Base-by-base conservation (phyloP, 2,329 filamentous ascomycete species). In the Sporothrix euskadiensis region DNA sequence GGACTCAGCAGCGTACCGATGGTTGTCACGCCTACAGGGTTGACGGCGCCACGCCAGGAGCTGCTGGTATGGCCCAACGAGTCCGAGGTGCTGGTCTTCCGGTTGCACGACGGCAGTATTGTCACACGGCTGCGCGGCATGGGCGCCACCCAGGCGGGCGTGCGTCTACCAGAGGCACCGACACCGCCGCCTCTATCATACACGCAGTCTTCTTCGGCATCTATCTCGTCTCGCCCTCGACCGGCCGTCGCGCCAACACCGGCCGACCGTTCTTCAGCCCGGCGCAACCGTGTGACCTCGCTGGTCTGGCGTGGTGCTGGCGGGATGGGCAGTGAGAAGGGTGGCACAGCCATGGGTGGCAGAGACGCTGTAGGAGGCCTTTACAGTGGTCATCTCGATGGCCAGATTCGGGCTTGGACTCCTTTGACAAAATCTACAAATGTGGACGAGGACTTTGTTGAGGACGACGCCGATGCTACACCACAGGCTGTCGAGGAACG, bases 361-460 rank as follows among this genome's bases (percentile, higher is more conserved):
- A 83, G 80, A 2, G 87, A 85, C 75, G 84, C 83, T 26, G 77
- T 85, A 4, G 87, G 87, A 0, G 86, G 83, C 9, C 79, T 98
- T 73, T 97, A 94, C 82, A 96, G 93, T 71, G 91, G 90, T 1
- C 94, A 97, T 78, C 86, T 91, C 3, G 94, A 98, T 79, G 95
- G 95, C 0, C 91, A 91, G 71, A 95, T 98, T 73, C 87, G 91
- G 61, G 88, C 88, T 4, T 98, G 95, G 94, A 86, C 87, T 77
- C 92, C 93, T 1, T 83, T 84, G 49, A 82, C 88, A 1, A 26
- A 26, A 26, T 76, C 75, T 12, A 10, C 69, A 2, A 77, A 88
- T 59, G 84, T 84, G 16, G 73, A 89, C 69, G 84, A 84, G 14
- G 84, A 85, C 52, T 83, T 84, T 14, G 84, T 84, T 3, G 81